Evolutionary conservation across 2,329 filamentous ascomycete genomes (phyloP).

Genomic region (Dryadomyces quercivorus): DNA sequence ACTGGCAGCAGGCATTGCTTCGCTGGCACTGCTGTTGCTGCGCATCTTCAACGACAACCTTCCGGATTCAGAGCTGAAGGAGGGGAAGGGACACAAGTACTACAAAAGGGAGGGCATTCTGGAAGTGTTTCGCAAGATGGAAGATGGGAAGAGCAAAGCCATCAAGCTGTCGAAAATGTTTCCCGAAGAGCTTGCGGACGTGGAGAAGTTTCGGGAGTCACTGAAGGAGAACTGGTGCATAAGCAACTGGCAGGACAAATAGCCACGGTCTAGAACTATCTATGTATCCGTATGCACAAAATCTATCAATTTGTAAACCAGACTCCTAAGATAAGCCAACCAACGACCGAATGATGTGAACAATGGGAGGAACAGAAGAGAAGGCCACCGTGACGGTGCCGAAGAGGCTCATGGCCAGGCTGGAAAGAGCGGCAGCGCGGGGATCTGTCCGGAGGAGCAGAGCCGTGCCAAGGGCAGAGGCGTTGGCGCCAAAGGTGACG

Average conservation of each 20-base stretch:
- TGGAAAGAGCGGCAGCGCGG: slow-evolving; percentile 45
- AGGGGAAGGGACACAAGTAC: neutral
- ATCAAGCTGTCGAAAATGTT: neutral
- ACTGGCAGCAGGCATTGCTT: neutral
- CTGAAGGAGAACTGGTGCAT: neutral
- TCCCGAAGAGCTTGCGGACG: neutral
- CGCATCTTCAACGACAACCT: neutral
- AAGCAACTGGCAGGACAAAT: neutral
- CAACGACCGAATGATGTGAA: slow-evolving; percentile 31
- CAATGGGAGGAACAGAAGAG: slow-evolving; percentile 43
- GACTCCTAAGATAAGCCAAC: slow-evolving; percentile 25
- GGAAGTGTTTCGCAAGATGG: neutral
- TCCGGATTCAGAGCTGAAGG: neutral
- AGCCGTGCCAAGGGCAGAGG: slow-evolving; percentile 46
- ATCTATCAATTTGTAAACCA: too few species aligned
- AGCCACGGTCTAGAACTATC: too few species aligned
- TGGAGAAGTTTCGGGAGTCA: neutral
- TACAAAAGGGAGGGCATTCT: neutral
- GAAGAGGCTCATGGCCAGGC: slow-evolving; percentile 48
- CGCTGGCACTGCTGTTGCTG: neutral
- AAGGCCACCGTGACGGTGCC: slow-evolving; percentile 46
- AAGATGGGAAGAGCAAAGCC: neutral
- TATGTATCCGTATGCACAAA: too few species aligned
- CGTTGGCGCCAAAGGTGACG: slow-evolving; percentile 48
- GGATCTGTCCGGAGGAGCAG: slow-evolving; percentile 43